phyloP scores from a whole-genome alignment of 352 stramenopile species.

The Globisporangium apiculatum region DNA sequence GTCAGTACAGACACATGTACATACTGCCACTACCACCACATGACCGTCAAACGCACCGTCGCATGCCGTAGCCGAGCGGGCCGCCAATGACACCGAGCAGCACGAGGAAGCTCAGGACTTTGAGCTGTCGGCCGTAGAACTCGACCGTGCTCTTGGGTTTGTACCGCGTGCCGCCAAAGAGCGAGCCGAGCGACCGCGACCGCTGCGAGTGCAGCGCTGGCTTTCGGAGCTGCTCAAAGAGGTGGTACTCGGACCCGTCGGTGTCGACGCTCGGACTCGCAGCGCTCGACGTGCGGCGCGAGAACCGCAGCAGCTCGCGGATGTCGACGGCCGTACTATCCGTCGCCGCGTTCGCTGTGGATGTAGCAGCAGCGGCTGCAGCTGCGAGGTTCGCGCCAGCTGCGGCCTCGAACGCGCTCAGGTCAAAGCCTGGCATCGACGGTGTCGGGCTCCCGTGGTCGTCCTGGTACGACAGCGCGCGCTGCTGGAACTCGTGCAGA shows the following conservation, averaged over 20 bases:
- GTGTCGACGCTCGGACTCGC: constrained; percentile 11
- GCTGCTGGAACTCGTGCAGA: constrained; percentile 81
- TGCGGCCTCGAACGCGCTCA: constrained; percentile 11
- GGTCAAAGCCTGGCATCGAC: constrained; percentile 7
- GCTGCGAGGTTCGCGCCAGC: not conserved
- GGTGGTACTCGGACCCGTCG: constrained; percentile 28
- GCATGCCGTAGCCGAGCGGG: constrained; percentile 69
- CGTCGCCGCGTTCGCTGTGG: not conserved
- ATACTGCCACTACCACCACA: too few species aligned
- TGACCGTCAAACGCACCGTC: constrained; percentile 9
- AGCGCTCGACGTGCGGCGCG: constrained; percentile 5
- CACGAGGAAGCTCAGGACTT: constrained; percentile 69
- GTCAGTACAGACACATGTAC: not conserved
- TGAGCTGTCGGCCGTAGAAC: constrained; percentile 62
- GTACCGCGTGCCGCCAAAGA: constrained; percentile 51
- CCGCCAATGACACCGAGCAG: constrained; percentile 76
- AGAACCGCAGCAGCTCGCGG: constrained; percentile 15
- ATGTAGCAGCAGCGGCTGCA: not conserved
- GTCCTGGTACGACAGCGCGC: constrained; percentile 46
- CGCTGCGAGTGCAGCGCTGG: constrained; percentile 19
- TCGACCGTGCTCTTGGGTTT: constrained; percentile 27
- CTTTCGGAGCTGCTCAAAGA: constrained; percentile 14
- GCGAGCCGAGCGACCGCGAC: constrained; percentile 42
- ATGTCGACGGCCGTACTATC: constrained; percentile 7
- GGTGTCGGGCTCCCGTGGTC: constrained; percentile 14